A percentile compares a stretch with the other conserved stretches of the same genome.
Evolutionary conservation across 73 alveolate genomes (phyloP).

Genomic region (Paramecium pentaurelia): DNA sequence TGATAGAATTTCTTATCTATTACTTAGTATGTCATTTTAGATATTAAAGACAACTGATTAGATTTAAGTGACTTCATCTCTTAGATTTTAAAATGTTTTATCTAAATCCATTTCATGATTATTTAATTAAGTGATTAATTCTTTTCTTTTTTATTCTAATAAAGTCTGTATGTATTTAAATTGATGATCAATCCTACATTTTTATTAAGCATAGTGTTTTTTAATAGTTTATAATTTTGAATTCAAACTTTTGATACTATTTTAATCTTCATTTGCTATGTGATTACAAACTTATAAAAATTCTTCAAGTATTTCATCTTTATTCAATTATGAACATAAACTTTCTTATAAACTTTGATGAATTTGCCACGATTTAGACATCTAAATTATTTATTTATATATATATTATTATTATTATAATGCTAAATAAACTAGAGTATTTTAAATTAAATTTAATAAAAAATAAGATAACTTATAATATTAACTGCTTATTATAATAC

Average conservation of each 20-base stretch:
- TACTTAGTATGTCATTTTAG: not conserved
- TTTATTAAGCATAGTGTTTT: slow-evolving; percentile 10
- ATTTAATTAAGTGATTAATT: not conserved
- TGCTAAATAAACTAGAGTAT: no score
- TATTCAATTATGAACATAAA: not conserved
- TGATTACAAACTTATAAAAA: slow-evolving; percentile 14
- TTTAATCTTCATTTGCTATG: slow-evolving; percentile 1
- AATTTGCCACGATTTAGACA: not conserved
- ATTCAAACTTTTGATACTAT: not conserved
- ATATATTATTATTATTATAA: not conserved
- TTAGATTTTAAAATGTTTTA: not conserved
- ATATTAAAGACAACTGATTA: not conserved
- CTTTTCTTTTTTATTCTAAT: slow-evolving; percentile 24
- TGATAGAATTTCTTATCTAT: not conserved
- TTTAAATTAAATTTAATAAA: no score
- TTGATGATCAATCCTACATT: slow-evolving; percentile 18
- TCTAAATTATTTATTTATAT: not conserved
- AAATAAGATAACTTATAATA: not conserved
- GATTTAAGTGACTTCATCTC: not conserved
- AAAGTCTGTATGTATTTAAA: not conserved
- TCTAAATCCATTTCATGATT: not conserved
- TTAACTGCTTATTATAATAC: not conserved
- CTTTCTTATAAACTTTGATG: not conserved
- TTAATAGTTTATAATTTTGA: not conserved
- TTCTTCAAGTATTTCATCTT: slow-evolving; percentile 23